phyloP scores from a whole-genome alignment of 805 yeast species.

The Kluyveromyces lactis region DNA sequence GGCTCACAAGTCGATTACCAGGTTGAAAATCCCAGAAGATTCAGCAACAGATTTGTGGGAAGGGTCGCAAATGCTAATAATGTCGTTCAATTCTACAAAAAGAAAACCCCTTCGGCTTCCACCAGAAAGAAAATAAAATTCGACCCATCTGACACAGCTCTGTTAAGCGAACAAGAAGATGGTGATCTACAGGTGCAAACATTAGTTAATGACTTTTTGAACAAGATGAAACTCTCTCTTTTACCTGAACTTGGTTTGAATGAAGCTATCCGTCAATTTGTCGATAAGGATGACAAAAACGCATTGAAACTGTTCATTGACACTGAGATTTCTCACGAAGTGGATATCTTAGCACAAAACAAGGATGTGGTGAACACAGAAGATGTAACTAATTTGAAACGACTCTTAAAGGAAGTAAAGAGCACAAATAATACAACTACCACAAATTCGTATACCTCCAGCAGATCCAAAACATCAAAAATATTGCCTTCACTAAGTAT shows the following conservation, averaged over 20 bases:
- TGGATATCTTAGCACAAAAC: conserved; percentile 38
- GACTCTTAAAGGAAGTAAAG: conserved; percentile 36
- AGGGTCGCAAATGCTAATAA: conserved; percentile 86
- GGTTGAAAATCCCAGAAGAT: conserved; percentile 82
- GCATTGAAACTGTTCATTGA: conserved; percentile 59
- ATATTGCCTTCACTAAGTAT: neutral
- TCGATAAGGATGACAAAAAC: conserved; percentile 75
- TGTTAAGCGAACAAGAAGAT: conserved; percentile 14
- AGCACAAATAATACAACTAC: conserved; percentile 20
- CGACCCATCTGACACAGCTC: conserved; percentile 11
- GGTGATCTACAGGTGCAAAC: conserved; percentile 49
- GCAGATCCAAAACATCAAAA: neutral
- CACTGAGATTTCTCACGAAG: conserved; percentile 45
- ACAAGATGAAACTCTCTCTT: conserved; percentile 54
- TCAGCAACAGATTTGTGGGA: conserved; percentile 86
- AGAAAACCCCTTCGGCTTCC: conserved; percentile 23
- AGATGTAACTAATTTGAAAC: conserved; percentile 34
- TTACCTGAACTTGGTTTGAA: conserved; percentile 71
- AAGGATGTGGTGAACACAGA: conserved; percentile 34
- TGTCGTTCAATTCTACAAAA: conserved; percentile 62
- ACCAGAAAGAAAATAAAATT: conserved; percentile 8
- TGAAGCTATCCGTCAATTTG: conserved; percentile 60
- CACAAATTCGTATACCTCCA: conserved; percentile 2
- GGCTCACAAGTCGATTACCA: conserved; percentile 50
- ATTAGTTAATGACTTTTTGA: conserved; percentile 54